Evolutionary conservation across 2,329 filamentous ascomycete genomes (phyloP), one percentile per base, ranked within the genome.

Genomic region (Laburnicola sp.): DNA sequence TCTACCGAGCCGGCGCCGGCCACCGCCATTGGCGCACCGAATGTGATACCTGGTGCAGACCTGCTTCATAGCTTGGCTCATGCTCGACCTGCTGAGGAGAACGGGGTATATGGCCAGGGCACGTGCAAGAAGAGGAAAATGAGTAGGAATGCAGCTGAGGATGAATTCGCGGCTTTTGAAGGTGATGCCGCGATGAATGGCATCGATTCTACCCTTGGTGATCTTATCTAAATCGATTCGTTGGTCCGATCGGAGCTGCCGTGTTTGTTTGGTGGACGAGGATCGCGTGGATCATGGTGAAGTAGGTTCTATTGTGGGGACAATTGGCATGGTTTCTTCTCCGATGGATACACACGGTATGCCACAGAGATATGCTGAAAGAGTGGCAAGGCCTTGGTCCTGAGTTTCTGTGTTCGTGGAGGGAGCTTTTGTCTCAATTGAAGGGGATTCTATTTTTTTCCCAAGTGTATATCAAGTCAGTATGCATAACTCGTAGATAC

Each of bases 201-300:
- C 21, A 73, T 87, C 57, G 84, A 86, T 64, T 81, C 79, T 6
- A 83, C 86, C 67, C 79, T 86, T 41, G 81, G 81, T 7, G 81
- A 82, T 54, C 74, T 86, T 69, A 70, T 72, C 23, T 71, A 44
- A 60, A 31, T 2, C 6, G 11, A 6, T 22, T 10, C 26, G 3
- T 11, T 28, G 16, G 39, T 30, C 10, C 28, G 28, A 30, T 30
- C 28, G 28, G 28, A 30, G 28, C 10, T 30, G 35, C 35, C n/a
- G n/a, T n/a, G n/a, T n/a, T n/a, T n/a, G n/a, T n/a, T n/a, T n/a
- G n/a, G n/a, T n/a, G n/a, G n/a, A n/a, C n/a, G n/a, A n/a, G n/a
- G n/a, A n/a, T n/a, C n/a, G n/a, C n/a, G n/a, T n/a, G n/a, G n/a
- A n/a, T n/a, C n/a, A n/a, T n/a, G n/a, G n/a, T n/a, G n/a, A n/a